These are phyloP conservation scores for Canavalia ensiformis DNA, from an alignment of 306 rosid species.

Conservation along the genomic window DNA sequence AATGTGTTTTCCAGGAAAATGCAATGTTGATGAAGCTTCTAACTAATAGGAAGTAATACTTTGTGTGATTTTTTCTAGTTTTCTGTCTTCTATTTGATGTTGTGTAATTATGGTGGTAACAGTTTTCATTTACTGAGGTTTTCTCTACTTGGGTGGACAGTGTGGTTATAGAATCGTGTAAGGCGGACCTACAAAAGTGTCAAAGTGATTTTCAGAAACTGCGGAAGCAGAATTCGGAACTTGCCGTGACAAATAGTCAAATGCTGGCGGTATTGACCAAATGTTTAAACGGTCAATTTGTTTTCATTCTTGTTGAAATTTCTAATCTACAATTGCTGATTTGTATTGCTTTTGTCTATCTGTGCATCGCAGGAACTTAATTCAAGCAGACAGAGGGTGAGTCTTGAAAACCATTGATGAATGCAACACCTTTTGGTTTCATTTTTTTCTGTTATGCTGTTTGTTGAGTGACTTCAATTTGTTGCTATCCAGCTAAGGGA, in stretches of 20 bases:
- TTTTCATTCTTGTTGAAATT: conserved; percentile 13
- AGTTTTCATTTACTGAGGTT: conserved; percentile 40
- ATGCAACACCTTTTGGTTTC: conserved; percentile 13
- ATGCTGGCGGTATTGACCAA: conserved; percentile 68
- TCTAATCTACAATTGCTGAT: conserved; percentile 22
- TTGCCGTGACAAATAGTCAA: conserved; percentile 75
- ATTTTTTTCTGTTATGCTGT: conserved; percentile 13
- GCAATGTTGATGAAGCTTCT: conserved; percentile 62
- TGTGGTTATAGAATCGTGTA: conserved; percentile 62
- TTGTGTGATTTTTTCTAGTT: conserved; percentile 37
- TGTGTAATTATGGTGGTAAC: conserved; percentile 5
- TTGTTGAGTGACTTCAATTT: conserved; percentile 28
- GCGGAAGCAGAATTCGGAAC: conserved; percentile 76
- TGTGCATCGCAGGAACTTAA: conserved; percentile 78
- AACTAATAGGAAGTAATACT: conserved; percentile 80
- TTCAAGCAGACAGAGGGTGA: conserved; percentile 78
- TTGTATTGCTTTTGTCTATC: conserved; percentile 39
- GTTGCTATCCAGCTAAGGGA: conserved; percentile 64
- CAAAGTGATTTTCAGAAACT: conserved; percentile 68
- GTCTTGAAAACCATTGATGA: conserved; percentile 51
- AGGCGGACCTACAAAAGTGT: conserved; percentile 65
- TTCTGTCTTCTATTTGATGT: not conserved
- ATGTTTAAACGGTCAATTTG: not conserved
- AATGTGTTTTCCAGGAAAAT: conserved; percentile 72
- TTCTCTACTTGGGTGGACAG: conserved; percentile 60